Evolutionary conservation across 768 basidiomycete species (phyloP), one percentile per base, ranked within the genome.

Genomic region (Punctularia strigosozonata): DNA sequence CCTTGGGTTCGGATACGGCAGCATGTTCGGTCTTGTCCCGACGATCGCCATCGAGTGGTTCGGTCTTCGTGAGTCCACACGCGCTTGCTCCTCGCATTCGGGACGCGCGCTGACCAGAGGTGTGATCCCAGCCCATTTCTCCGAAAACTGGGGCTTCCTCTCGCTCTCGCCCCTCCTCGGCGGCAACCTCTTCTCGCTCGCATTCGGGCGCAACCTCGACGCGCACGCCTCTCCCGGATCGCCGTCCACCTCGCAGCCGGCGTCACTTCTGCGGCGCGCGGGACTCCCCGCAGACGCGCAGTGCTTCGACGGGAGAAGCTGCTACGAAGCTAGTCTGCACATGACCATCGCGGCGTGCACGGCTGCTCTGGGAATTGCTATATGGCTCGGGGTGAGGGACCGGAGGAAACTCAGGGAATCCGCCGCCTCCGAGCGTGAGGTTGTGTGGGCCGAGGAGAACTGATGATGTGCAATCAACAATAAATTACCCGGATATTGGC

Each of bases 11-110:
- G 75, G 78, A 0, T 82, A 90, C 47, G 88, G 88, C 3, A 68
- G 73, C 36, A 52, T 76, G 39, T 89, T 86, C 52, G 82, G 80
- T 2, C 61, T 83, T 31, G 68, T 73, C 50, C 84, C 86, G 0
- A 76, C 80, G n/a, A 66, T 92, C 22, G 67, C 74, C 37, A 68
- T 91, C 19, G 90, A 92, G 47, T 90, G 85, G 86, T 92, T 91
- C 47, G 89, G 89, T 5, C 64, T 92, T 50, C 64, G 85, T 85
- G 49, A 51, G 82, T 75, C 2, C 17, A 24, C 12, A 39, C 26
- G 41, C 14, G 37, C 14, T 20, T 1, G 21, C 21, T 14, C 7
- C 18, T 17, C 14, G 13, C 14, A 13, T 31, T 6, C 14, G 22
- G n/a, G 8, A 19, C 26, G 20, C 40, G 25, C 19, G 19, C 25